Conservation (phyloP, 306 rosid species). For the Boehmeria nivea region DNA sequence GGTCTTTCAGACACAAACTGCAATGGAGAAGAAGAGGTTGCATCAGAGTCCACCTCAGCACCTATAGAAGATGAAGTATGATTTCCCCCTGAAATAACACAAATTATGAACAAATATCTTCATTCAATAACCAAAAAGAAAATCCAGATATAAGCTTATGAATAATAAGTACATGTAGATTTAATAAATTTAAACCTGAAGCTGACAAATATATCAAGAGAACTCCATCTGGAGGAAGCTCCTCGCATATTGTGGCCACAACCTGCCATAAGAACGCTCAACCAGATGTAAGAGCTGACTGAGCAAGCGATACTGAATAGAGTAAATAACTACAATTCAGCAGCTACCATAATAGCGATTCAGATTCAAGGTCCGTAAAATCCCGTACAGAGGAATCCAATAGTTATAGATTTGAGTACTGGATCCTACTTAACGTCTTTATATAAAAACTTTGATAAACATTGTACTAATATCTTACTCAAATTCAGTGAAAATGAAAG, state of each 20-base stretch:
- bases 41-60: constrained; percentile 42
- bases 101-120: constrained; percentile 17
- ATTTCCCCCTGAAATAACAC: constrained; percentile 32
- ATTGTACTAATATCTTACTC: no score
- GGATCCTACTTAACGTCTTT: no score
- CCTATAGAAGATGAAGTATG: constrained; percentile 29
- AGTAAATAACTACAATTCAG: no score
- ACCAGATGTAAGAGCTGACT: no score
- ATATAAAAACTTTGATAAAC: no score
- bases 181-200: constrained; percentile 57
- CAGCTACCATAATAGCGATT: no score
- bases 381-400: no score
- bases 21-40: constrained; percentile 23
- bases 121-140: constrained; percentile 9
- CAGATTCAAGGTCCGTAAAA: no score
- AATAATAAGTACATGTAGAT: constrained; percentile 4
- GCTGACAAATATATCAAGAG: constrained; percentile 85
- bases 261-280: constrained; percentile 70
- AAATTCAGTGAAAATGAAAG: no score
- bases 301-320: no score
- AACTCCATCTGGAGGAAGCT: constrained; percentile 90
- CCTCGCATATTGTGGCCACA: constrained; percentile 93
- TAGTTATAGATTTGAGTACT: no score
- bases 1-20: constrained; percentile 19
- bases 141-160: no score